Evolutionary conservation across 2,329 filamentous ascomycete genomes (phyloP).

Genomic region (Dactylonectria estremocensis): DNA sequence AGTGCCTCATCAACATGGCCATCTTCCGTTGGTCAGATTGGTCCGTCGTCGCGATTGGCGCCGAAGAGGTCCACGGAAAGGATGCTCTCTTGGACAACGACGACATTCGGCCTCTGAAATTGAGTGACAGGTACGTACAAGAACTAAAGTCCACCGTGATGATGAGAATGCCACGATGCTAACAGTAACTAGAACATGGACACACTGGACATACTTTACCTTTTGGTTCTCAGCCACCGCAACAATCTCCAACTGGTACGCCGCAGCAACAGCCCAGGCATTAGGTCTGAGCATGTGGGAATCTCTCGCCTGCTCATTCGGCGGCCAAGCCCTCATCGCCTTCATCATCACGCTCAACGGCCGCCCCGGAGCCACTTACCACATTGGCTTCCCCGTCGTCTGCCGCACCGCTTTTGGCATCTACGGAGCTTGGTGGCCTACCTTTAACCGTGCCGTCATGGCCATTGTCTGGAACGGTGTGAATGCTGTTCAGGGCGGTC

Average conservation of each 20-base stretch:
- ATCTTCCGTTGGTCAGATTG: conserved; percentile 3
- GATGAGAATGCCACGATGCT: background rate
- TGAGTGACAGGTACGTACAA: background rate
- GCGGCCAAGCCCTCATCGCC: conserved; percentile 59
- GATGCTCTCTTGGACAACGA: conserved; percentile 22
- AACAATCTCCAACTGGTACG: conserved; percentile 49
- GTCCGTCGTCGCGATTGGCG: conserved; percentile 9
- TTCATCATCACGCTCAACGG: conserved; percentile 60
- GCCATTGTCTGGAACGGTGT: conserved; percentile 63
- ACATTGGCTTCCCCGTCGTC: conserved; percentile 60
- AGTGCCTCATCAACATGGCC: background rate
- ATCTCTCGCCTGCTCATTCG: conserved; percentile 57
- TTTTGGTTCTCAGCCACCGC: conserved; percentile 31
- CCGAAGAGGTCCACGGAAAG: conserved; percentile 16
- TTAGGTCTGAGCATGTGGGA: conserved; percentile 66
- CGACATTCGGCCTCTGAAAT: conserved; percentile 19
- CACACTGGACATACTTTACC: conserved; percentile 17
- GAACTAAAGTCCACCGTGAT: too few relatives aligned
- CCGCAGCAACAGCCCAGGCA: conserved; percentile 56
- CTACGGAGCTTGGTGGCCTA: conserved; percentile 62
- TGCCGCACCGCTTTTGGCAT: conserved; percentile 60
- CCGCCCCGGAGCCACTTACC: conserved; percentile 59
- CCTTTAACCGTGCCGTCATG: conserved; percentile 61
- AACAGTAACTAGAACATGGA: conserved; percentile 7
- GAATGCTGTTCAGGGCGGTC: conserved; percentile 55